Evolutionary conservation across 257 asterid species (phyloP).

Genomic region (Nicotiana tabacum): DNA sequence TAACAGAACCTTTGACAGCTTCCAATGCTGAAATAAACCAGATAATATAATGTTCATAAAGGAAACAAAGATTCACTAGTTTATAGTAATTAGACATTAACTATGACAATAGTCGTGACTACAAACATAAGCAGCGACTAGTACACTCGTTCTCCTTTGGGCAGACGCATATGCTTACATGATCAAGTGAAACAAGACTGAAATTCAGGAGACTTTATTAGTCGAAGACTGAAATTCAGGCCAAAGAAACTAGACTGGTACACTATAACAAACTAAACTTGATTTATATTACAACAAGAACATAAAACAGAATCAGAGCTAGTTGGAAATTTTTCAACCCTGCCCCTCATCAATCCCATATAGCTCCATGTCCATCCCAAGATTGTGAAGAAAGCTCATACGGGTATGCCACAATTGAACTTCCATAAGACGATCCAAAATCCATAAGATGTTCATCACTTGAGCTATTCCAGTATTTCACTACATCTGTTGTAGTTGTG

Average conservation of each 20-base stretch:
- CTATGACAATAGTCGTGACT: background rate
- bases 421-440: constrained; percentile 22
- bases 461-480: constrained; percentile 14
- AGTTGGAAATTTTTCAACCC: background rate
- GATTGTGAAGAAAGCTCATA: background rate
- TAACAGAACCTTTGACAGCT: background rate
- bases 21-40: background rate
- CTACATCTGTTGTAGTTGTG: background rate
- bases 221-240: no score
- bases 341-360: background rate
- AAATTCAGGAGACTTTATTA: background rate
- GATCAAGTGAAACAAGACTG: background rate
- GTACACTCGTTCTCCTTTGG: no score
- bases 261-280: background rate
- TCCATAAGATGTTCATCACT: constrained; percentile 36
- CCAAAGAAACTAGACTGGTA: background rate
- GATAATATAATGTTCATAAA: background rate
- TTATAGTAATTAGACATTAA: background rate
- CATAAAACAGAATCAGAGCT: background rate
- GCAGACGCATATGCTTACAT: background rate
- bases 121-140: background rate
- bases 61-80: background rate
- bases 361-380: background rate
- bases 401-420: background rate
- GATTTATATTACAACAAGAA: background rate